Evolutionary conservation across 169 alveolate species (phyloP), one percentile per base, ranked within the genome.

Genomic region (Plasmodium fragile): DNA sequence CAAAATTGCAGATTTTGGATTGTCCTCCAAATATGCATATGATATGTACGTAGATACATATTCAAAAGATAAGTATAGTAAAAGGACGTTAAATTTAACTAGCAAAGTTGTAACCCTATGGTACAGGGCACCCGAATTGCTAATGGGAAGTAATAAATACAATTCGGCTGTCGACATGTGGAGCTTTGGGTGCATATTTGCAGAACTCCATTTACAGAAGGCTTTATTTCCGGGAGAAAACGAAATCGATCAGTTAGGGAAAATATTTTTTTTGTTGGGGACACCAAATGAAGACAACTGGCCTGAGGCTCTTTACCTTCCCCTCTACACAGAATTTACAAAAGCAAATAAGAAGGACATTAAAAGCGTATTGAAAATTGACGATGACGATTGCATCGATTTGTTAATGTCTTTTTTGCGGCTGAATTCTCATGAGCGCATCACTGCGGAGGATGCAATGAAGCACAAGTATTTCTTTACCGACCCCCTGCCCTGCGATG

Each of bases 61-160:
- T 83, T 22, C 92, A 83, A 70, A 92, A 81, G 93, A 94, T 89
- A 28, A 85, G 78, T 32, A 92, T 82, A 81, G 55, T 93, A 83
- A 59, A 95, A 93, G 79, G 97, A 82, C 95, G 90, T 97, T 95
- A 36, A 97, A 95, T 89, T 89, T 97, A 93, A 98, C 99, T 25
- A 96, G 95, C 32, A 93, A 95, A 49, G 99, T 98, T 2, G 98
- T 98, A 18, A 98, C 99, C 16, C 97, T 98, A 81, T 98, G 99
- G 99, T 98, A 98, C 92, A 81, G 99, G 82, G 98, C 99, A 2
- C 99, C 99, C 0, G 99, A 99, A 96, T 98, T 98, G 34, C 96
- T 98, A 77, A 95, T 97, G 87, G 98, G 99, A 22, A 98, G 99
- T 25, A 97, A 96, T 28, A 71, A 96, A 59, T 98, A 98, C 85